Base-by-base conservation (phyloP, 2,329 filamentous ascomycete species). In the Cladosporium oxysporum region DNA sequence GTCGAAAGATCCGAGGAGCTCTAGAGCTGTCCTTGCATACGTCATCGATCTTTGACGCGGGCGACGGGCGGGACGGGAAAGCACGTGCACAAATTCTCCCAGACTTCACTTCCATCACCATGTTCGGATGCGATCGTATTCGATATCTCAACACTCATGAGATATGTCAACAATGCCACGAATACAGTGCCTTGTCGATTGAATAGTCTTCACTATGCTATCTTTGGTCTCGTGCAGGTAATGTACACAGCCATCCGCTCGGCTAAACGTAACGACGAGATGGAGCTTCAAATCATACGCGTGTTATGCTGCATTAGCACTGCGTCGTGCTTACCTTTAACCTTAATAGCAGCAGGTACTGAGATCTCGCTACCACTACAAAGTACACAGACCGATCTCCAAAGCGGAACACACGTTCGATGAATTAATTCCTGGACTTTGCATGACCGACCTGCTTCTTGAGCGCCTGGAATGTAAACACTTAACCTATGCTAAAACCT, bases 1-100 rank as follows among this genome's bases (percentile, higher is more conserved):
- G 37, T 50, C n/a, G 28, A 47, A 31, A 28, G 44, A n/a, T 29
- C 49, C 49, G 49, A 52, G 52, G 52, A 33, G 52, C 52, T 55
- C 57, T 26, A 53, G 49, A 62, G 60, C 60, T 53, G 33, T 55
- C 33, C 16, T 31, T 62, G 60, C 33, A 41, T 62, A 62, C 60
- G 60, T 62, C 60, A 62, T 62, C 10, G 60, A 62, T 44, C 29
- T 16, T 23, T n/a, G 31, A 26, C n/a, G 41, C n/a, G 41, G 12
- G 8, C n/a, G 41, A 41, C 37, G 23, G 23, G 23, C 23, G 23
- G 23, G 29, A 35, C 33, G 41, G 41, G 41, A 47, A 21, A 47
- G 41, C 41, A 21, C n/a, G 41, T 47, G 41, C 41, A n/a, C 41
- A 8, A 21, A 11, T 3, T 47, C n/a, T n/a, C 3, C n/a, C 8